These are phyloP conservation scores for Quercus dentata DNA, from an alignment of 306 rosid species.

Conservation along the genomic window DNA sequence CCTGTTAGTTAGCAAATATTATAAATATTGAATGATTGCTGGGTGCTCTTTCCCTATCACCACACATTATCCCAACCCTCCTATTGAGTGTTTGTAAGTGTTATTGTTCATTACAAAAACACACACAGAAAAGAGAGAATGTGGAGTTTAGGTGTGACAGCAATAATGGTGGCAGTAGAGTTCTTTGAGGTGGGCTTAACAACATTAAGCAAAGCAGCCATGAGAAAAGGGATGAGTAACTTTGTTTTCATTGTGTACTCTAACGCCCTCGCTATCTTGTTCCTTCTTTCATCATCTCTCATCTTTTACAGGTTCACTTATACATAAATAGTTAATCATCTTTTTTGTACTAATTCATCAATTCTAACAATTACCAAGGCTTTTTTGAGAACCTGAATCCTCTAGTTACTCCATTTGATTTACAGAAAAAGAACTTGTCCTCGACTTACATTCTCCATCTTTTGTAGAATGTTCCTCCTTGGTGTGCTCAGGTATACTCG, in stretches of 20 bases:
- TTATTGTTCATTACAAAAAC: neutral
- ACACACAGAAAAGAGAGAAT: neutral
- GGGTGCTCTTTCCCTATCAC: too few relatives aligned
- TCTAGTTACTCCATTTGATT: neutral
- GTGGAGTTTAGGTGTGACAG: slow-evolving; percentile 18
- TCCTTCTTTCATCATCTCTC: slow-evolving; percentile 33
- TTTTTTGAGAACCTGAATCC: neutral
- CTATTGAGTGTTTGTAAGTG: too few relatives aligned
- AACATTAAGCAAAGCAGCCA: slow-evolving; percentile 35
- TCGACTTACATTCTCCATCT: slow-evolving; percentile 12
- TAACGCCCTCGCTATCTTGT: slow-evolving; percentile 28
- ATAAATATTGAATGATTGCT: too few relatives aligned
- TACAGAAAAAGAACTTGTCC: slow-evolving; percentile 33
- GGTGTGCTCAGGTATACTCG: slow-evolving; percentile 27
- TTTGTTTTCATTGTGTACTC: slow-evolving; percentile 31
- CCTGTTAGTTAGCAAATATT: too few relatives aligned
- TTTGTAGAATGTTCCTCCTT: slow-evolving; percentile 23
- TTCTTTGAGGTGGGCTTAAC: slow-evolving; percentile 27
- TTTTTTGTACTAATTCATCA: neutral
- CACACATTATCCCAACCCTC: too few relatives aligned
- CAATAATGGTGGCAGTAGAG: slow-evolving; percentile 28
- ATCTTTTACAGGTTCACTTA: slow-evolving; percentile 28
- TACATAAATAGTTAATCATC: too few relatives aligned
- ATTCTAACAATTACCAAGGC: neutral
- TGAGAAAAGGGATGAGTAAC: slow-evolving; percentile 29